These are phyloP conservation scores for Globisporangium polare DNA, from an alignment of 352 stramenopile genomes.

Conservation along the genomic window DNA sequence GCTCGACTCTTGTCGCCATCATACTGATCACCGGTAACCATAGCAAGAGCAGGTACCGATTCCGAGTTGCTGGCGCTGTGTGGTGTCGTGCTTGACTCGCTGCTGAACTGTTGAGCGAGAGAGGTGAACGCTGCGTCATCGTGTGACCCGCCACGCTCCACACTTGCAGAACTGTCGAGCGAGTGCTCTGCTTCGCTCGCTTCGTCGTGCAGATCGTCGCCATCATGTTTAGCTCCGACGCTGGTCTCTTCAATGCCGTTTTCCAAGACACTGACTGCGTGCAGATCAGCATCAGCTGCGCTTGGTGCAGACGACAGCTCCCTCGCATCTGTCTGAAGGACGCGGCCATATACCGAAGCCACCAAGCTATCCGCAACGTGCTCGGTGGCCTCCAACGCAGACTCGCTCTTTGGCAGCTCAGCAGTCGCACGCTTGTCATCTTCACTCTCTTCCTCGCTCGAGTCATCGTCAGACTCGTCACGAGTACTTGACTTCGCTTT, in stretches of 20 bases:
- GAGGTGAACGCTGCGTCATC: not conserved
- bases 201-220: not conserved
- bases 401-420: not conserved
- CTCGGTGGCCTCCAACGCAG: not conserved
- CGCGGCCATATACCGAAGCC: not conserved
- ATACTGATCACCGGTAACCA: not conserved
- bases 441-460: not conserved
- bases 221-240: not conserved
- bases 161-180: not conserved
- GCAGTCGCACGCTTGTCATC: not conserved
- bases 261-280: no score
- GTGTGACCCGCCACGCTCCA: not conserved
- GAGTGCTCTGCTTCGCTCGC: not conserved
- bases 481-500: not conserved
- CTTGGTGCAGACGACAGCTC: not conserved
- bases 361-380: not conserved
- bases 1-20: conserved; percentile 17
- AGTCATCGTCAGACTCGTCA: not conserved
- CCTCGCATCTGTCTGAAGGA: not conserved
- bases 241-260: not conserved
- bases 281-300: no score
- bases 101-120: not conserved
- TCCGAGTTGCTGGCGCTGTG: not conserved
- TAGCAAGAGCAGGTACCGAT: not conserved
- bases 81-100: not conserved